Conservation (phyloP, 2,329 filamentous ascomycete genomes). For the Paecilomyces dactylethromorphus region DNA sequence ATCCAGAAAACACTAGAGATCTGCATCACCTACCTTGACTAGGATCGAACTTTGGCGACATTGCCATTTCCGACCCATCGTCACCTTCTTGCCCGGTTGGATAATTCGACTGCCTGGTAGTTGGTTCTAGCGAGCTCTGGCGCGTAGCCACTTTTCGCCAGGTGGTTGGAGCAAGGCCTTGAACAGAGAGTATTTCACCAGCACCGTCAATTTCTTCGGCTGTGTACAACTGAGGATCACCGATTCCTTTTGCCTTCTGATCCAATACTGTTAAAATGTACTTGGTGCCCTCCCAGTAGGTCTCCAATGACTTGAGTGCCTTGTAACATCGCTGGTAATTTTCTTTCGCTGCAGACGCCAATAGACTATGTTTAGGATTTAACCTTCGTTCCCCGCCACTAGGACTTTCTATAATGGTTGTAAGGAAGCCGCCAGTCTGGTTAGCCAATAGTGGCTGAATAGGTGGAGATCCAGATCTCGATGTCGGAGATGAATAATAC, state of each 20-base stretch:
- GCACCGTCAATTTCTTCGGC: slow-evolving; percentile 72
- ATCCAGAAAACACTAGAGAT: slow-evolving; percentile 5
- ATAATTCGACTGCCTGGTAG: slow-evolving; percentile 14
- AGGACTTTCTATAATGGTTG: slow-evolving; percentile 24
- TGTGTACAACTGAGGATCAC: slow-evolving; percentile 62
- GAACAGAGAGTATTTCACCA: slow-evolving; percentile 48
- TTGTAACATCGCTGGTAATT: slow-evolving; percentile 86
- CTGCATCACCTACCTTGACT: slow-evolving; percentile 41
- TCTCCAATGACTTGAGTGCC: slow-evolving; percentile 70
- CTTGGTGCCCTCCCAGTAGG: slow-evolving; percentile 78
- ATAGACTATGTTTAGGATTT: slow-evolving; percentile 61
- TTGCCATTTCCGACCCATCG: slow-evolving; percentile 22
- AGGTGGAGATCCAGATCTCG: slow-evolving; percentile 52
- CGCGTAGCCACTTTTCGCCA: slow-evolving; percentile 38
- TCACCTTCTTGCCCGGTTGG: slow-evolving; percentile 14
- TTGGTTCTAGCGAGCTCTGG: slow-evolving; percentile 20
- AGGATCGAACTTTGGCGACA: slow-evolving; percentile 44
- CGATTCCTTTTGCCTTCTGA: slow-evolving; percentile 80
- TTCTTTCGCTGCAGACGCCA: slow-evolving; percentile 75
- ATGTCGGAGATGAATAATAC: slow-evolving; percentile 60
- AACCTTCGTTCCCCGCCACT: slow-evolving; percentile 23
- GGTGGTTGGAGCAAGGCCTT: slow-evolving; percentile 44
- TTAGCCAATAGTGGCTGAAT: slow-evolving; percentile 22
- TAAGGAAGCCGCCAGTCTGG: slow-evolving; percentile 28
- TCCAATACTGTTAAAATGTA: slow-evolving; percentile 83